Evolutionary conservation across 352 stramenopile species (phyloP), one percentile per base, ranked within the genome.

Genomic region (Pilasporangium apinafurcum): DNA sequence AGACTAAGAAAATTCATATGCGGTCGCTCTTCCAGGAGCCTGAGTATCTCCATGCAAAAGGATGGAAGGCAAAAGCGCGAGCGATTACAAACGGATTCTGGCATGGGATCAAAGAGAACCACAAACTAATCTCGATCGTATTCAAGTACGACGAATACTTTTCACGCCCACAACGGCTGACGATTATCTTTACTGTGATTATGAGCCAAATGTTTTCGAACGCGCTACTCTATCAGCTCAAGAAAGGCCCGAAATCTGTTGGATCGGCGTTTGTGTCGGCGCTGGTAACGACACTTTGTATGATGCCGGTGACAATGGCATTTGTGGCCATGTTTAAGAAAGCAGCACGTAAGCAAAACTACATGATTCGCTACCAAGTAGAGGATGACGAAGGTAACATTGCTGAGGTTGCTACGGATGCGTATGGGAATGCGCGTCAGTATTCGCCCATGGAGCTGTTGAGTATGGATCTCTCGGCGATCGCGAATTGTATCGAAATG

Each of bases 101-200:
- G 49, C 38, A 50, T 1, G 68, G 76, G 0, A 28, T 89, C 39
- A 83, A 81, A 46, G 40, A 70, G 18, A 70, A 83, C 25, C 76
- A 89, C 59, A 86, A 86, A 47, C 43, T 89, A 8, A 25, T 85
- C 33, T 82, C 65, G 5, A 85, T 85, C 26, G 52, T 69, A 10
- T 89, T 86, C 51, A 79, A 73, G 48, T 89, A 86, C 53, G 61
- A 89, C 49, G 71, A 85, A 42, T 59, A 79, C 29, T 86, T 85
- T 24, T 70, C 68, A 30, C 73, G 76, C 7, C 54, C 66, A 0
- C 74, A 86, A 42, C 59, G 73, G 1, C 43, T 89, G 14, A 86
- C 75, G 10, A 58, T 89, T 22, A 61, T 89, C 12, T 89, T 86
- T 37, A 85, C 76, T 1, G 53, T 81, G 1, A 58, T 84, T 18